Evolutionary conservation across 495 filamentous ascomycete species (phyloP).

Genomic region (Penicillium waksmanii): DNA sequence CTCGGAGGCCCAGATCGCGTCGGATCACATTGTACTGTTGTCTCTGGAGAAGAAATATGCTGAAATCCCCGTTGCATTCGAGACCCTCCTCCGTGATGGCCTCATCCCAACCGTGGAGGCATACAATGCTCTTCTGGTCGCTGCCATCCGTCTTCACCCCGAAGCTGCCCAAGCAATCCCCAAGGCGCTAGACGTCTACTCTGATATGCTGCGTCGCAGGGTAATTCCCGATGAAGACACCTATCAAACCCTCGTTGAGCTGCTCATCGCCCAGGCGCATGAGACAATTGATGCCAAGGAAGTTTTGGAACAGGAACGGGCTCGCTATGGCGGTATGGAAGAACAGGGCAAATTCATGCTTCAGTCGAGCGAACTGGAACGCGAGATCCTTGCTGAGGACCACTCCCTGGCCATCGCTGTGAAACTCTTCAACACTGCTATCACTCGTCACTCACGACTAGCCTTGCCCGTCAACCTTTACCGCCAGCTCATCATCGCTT

Average conservation of each 20-base stretch:
- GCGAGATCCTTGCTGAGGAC: slow-evolving; percentile 80
- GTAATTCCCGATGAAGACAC: slow-evolving; percentile 81
- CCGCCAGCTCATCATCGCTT: slow-evolving; percentile 78
- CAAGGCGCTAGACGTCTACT: slow-evolving; percentile 92
- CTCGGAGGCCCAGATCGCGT: slow-evolving; percentile 63
- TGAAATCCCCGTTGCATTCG: slow-evolving; percentile 88
- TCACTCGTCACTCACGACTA: slow-evolving; percentile 50
- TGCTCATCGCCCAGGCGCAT: slow-evolving; percentile 77
- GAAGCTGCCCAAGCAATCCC: slow-evolving; percentile 79
- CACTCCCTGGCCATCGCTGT: slow-evolving; percentile 82
- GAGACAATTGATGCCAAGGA: slow-evolving; percentile 71
- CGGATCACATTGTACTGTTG: slow-evolving; percentile 74
- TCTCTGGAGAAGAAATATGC: slow-evolving; percentile 68
- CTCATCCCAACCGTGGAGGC: slow-evolving; percentile 77
- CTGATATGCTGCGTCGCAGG: slow-evolving; percentile 89
- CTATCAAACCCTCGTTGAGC: slow-evolving; percentile 80
- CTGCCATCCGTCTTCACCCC: slow-evolving; percentile 71
- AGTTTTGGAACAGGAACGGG: slow-evolving; percentile 70
- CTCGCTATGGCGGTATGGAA: slow-evolving; percentile 82
- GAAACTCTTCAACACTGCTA: slow-evolving; percentile 78
- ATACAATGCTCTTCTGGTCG: slow-evolving; percentile 87
- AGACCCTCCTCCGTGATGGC: slow-evolving; percentile 77
- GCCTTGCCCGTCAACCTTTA: slow-evolving; percentile 77
- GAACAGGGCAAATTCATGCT: slow-evolving; percentile 89
- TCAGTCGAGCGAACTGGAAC: slow-evolving; percentile 80